Evolutionary conservation across 306 rosid genomes (phyloP).

Genomic region (Cicer arietinum): DNA sequence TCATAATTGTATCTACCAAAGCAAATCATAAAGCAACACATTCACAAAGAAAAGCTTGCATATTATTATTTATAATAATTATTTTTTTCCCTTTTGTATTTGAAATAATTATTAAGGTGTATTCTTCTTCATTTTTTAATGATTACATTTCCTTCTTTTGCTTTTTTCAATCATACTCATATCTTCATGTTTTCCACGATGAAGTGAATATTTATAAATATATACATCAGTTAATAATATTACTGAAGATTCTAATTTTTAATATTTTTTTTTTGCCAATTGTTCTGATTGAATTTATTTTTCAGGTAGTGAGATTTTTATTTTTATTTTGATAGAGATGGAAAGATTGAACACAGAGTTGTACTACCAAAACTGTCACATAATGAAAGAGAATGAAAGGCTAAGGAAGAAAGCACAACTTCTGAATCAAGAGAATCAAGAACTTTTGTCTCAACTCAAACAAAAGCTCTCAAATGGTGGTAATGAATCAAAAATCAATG

Average conservation of each 20-base stretch:
- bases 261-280: not conserved
- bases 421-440: slow-evolving; percentile 94
- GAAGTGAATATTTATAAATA: slow-evolving; percentile 18
- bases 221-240: no score
- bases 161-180: slow-evolving; percentile 34
- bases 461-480: slow-evolving; percentile 68
- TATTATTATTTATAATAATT: slow-evolving; percentile 10
- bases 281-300: slow-evolving; percentile 4
- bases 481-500: slow-evolving; percentile 49
- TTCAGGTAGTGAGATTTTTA: slow-evolving; percentile 38
- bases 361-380: slow-evolving; percentile 85
- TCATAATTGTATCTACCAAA: slow-evolving; percentile 53
- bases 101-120: slow-evolving; percentile 40
- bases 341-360: slow-evolving; percentile 93
- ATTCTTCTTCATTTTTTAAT: slow-evolving; percentile 18
- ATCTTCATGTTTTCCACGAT: slow-evolving; percentile 27
- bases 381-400: slow-evolving; percentile 90
- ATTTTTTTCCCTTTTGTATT: slow-evolving; percentile 26
- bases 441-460: slow-evolving; percentile 80
- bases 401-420: slow-evolving; percentile 90
- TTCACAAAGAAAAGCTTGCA: slow-evolving; percentile 43
- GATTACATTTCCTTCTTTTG: slow-evolving; percentile 27
- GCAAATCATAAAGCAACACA: slow-evolving; percentile 52
- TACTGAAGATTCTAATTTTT: no score
- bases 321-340: slow-evolving; percentile 51